Evolutionary conservation across 2,329 filamentous ascomycete species (phyloP).

Genomic region (Passalora sequoiae): DNA sequence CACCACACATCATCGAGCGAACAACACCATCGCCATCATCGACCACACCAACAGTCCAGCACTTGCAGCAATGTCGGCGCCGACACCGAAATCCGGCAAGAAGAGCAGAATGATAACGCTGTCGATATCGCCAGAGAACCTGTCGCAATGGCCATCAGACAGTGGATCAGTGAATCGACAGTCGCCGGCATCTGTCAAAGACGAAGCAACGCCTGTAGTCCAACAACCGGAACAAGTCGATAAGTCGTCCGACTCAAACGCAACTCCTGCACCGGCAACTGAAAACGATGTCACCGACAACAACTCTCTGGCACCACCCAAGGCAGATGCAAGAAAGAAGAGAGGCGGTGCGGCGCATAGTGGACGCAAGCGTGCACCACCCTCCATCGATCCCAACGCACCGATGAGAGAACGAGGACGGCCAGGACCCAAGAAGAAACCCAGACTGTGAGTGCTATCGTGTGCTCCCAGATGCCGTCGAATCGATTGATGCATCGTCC

Average conservation of each 20-base stretch:
- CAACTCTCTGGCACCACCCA: constrained; percentile 43
- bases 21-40: constrained; percentile 6
- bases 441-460: constrained; percentile 68
- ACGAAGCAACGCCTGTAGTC: constrained; percentile 35
- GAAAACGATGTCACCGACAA: constrained; percentile 32
- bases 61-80: too few relatives aligned
- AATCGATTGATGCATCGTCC: too few relatives aligned
- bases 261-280: constrained; percentile 34
- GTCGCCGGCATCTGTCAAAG: constrained; percentile 23
- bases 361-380: constrained; percentile 33
- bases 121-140: constrained; percentile 22
- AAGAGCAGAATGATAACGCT: constrained; percentile 30
- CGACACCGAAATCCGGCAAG: constrained; percentile 23
- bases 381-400: constrained; percentile 45
- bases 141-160: constrained; percentile 28
- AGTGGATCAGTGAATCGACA: constrained; percentile 12
- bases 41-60: constrained; percentile 9
- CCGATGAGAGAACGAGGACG: constrained; percentile 53
- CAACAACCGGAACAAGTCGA: constrained; percentile 35
- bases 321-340: constrained; percentile 57
- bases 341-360: constrained; percentile 47
- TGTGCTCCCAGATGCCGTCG: background rate
- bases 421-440: constrained; percentile 95
- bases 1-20: constrained; percentile 1
- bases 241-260: constrained; percentile 40